Evolutionary conservation across 1,139 yeast genomes (phyloP).

Genomic region (Citeromyces siamensis): DNA sequence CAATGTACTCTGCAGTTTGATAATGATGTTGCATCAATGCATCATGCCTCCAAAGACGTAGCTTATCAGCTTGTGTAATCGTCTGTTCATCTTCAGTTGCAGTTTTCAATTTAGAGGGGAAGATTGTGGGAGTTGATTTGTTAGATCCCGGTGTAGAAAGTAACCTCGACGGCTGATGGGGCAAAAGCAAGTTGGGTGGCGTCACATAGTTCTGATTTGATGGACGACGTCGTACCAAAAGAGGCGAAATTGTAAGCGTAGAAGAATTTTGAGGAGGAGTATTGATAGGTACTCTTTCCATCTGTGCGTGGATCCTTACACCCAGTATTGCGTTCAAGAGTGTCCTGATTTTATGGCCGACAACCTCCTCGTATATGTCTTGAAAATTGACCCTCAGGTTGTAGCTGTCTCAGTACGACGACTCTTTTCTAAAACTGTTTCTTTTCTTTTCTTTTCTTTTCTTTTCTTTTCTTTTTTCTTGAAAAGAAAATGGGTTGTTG

Average conservation of each 20-base stretch:
- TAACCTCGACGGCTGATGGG: conserved; percentile 9
- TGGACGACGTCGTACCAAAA: conserved; percentile 29
- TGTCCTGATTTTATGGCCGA: no score
- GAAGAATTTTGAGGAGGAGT: conserved; percentile 30
- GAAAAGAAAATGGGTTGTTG: no score
- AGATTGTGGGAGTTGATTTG: conserved; percentile 8
- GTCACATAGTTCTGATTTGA: conserved; percentile 35
- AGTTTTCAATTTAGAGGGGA: conserved; percentile 6
- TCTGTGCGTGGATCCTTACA: no score
- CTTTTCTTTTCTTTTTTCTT: no score
- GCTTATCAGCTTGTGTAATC: conserved; percentile 71
- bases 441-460: no score
- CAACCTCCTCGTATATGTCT: no score
- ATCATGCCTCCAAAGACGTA: conserved; percentile 89
- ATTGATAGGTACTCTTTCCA: not conserved
- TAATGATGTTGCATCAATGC: conserved; percentile 90
- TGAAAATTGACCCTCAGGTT: no score
- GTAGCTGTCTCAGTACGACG: no score
- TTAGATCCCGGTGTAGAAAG: conserved; percentile 29
- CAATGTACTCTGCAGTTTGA: conserved; percentile 81
- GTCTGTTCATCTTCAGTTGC: conserved; percentile 20
- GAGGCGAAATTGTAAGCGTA: conserved; percentile 50
- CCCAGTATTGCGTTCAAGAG: no score
- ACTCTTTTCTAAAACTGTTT: no score
- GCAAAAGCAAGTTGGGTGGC: conserved; percentile 37